Percentiles rank a stretch among this genome's conserved stretches.
Evolutionary conservation across 2,329 filamentous ascomycete species (phyloP).

Genomic region (Fusarium compactum): DNA sequence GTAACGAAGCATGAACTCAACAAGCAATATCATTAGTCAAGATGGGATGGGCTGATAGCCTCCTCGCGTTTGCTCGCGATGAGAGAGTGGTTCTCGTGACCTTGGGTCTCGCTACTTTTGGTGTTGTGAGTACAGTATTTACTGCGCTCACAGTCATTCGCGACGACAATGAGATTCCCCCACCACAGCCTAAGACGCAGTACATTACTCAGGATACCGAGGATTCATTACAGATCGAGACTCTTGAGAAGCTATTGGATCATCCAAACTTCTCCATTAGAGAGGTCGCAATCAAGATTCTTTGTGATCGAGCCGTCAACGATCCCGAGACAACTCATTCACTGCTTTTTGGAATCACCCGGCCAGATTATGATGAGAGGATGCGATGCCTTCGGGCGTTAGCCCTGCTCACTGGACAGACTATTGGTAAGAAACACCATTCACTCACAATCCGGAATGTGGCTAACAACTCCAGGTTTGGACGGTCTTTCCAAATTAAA

Average conservation of each 20-base stretch:
- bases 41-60: constrained; percentile 55
- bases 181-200: constrained; percentile 73
- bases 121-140: constrained; percentile 69
- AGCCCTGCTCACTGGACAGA: constrained; percentile 63
- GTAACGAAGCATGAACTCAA: constrained; percentile 27
- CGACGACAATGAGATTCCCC: constrained; percentile 74
- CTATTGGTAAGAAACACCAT: constrained; percentile 47
- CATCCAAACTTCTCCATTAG: constrained; percentile 80
- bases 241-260: constrained; percentile 74
- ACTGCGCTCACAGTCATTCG: constrained; percentile 70
- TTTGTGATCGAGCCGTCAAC: constrained; percentile 69
- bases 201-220: constrained; percentile 83
- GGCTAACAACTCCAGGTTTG: constrained; percentile 48
- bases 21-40: constrained; percentile 34
- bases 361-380: constrained; percentile 69
- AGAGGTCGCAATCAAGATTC: constrained; percentile 72
- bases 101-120: constrained; percentile 69
- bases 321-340: constrained; percentile 63
- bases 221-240: constrained; percentile 74
- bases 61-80: constrained; percentile 57
- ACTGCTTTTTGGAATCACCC: constrained; percentile 70
- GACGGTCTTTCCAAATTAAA: constrained; percentile 62
- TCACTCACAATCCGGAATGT: background rate
- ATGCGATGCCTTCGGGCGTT: constrained; percentile 68
- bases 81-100: constrained; percentile 66